Base-by-base conservation (phyloP, 495 filamentous ascomycete genomes). In the Neurospora sp. region DNA sequence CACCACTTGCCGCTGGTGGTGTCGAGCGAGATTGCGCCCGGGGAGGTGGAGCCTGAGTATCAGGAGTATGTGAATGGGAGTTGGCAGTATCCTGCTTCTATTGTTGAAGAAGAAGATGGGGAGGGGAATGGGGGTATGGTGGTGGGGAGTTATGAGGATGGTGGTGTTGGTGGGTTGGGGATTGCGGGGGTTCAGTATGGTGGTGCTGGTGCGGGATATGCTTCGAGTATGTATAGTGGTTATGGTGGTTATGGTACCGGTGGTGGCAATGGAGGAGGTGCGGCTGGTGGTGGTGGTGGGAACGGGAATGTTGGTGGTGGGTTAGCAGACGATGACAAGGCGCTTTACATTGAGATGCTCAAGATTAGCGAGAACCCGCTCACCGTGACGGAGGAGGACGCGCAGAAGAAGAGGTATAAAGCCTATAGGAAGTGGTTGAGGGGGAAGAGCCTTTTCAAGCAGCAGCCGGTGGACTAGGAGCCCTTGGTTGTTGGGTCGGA, bases 371-470 rank as follows among this genome's bases (percentile, higher is more conserved):
- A 96, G 35, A 92, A 97, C 75, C 92, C 93, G 10, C 83, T 99
- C 39, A 93, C 92, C n/a, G 95, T 98, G 18, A 89, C 87, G 16
- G 89, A 92, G 48, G 93, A 94, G 78, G 96, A 98, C 81, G 85
- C 88, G 69, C 83, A 85, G 41, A 98, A 96, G 86, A 97, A 97
- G 86, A 84, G 96, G 75, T 99, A 99, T 80, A 97, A 94, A 82
- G 93, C 94, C 1, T 99, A 99, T 82, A 84, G 90, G 77, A 94
- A 97, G 82, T 98, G 95, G 95, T 83, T 98, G 77, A 87, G 90
- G 75, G 94, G 94, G 18, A 97, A 97, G 85, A 94, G 92, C 78
- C 84, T 97, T 74, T 97, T 97, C 78, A 97, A 97, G 83, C 94
- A 97, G 87, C 87, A 89, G 84, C 88, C 91, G 73, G 86, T 92